Percentiles rank a stretch among this genome's conserved stretches.
phyloP scores from a whole-genome alignment of 768 basidiomycete species.

The Suillus discolor region DNA sequence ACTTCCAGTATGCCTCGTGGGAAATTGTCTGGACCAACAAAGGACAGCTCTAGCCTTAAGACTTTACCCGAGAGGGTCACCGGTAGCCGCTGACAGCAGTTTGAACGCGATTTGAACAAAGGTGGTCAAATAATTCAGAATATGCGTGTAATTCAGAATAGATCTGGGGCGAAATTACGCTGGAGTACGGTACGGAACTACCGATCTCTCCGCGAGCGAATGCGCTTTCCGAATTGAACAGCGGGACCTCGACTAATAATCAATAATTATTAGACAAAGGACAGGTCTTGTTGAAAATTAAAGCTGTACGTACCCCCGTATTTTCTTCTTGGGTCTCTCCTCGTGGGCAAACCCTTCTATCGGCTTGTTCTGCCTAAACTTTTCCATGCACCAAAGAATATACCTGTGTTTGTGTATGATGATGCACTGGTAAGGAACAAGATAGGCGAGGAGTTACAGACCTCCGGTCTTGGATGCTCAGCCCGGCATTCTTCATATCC shows the following conservation, averaged over 20 bases:
- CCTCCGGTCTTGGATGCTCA: slow-evolving; percentile 73
- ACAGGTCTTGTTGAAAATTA: neutral
- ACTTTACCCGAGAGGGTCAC: neutral
- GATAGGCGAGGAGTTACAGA: slow-evolving; percentile 32
- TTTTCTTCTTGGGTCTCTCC: slow-evolving; percentile 69
- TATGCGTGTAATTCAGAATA: neutral
- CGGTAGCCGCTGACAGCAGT: neutral
- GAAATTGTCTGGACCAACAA: slow-evolving; percentile 3
- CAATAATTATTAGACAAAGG: neutral
- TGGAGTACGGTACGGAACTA: slow-evolving; percentile 15
- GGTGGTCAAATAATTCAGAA: neutral
- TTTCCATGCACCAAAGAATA: slow-evolving; percentile 84
- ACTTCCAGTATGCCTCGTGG: slow-evolving; percentile 1
- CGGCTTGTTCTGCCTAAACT: slow-evolving; percentile 61
- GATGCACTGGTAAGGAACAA: slow-evolving; percentile 9
- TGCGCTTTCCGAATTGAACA: slow-evolving; percentile 73
- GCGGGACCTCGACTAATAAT: slow-evolving; percentile 67
- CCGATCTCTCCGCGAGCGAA: slow-evolving; percentile 60
- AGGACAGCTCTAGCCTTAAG: neutral
- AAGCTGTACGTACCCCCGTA: slow-evolving; percentile 65
- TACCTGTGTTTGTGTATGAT: slow-evolving; percentile 50
- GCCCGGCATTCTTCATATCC: slow-evolving; percentile 64
- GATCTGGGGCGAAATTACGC: neutral
- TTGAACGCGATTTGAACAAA: slow-evolving; percentile 1
- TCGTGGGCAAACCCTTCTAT: slow-evolving; percentile 67